Evolutionary conservation across 1,284 basidiomycete species (phyloP).

Genomic region (Fomitiporia mediterranea): DNA sequence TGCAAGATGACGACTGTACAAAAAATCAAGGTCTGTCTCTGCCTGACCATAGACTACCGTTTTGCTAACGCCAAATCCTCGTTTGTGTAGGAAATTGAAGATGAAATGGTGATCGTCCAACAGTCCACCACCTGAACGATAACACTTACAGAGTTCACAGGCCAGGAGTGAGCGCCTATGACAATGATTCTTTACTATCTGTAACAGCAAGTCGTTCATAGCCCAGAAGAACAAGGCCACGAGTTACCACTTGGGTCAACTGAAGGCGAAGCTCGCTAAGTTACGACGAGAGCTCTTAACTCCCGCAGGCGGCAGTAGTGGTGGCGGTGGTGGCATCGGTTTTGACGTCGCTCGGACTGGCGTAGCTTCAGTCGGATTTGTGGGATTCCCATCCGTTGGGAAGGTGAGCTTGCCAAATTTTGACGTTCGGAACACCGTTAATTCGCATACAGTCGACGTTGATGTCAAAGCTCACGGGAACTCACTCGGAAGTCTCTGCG

Average conservation of each 20-base stretch:
- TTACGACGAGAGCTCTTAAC: constrained; percentile 91
- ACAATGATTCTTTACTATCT: constrained; percentile 16
- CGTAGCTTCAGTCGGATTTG: constrained; percentile 94
- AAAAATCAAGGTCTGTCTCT: constrained; percentile 71
- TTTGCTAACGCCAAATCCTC: not conserved
- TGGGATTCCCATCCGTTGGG: constrained; percentile 83
- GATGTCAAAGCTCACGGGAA: constrained; percentile 98
- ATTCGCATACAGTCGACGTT: constrained; percentile 71
- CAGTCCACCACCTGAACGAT: constrained; percentile 1
- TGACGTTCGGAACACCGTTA: constrained; percentile 19
- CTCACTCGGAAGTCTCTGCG: constrained; percentile 95
- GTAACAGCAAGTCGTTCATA: constrained; percentile 27
- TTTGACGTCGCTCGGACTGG: constrained; percentile 99
- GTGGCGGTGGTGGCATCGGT: constrained; percentile 80
- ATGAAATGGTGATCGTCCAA: constrained; percentile 78
- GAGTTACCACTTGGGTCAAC: constrained; percentile 92
- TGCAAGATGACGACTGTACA: constrained; percentile 74
- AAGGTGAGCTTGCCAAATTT: constrained; percentile 54
- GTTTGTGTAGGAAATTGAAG: constrained; percentile 75
- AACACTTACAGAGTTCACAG: constrained; percentile 30
- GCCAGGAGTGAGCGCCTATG: constrained; percentile 45
- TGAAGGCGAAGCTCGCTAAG: constrained; percentile 98
- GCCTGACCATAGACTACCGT: not conserved
- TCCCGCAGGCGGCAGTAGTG: constrained; percentile 70
- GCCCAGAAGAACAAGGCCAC: constrained; percentile 98